A percentile compares a stretch with the other conserved stretches of the same genome.
Evolutionary conservation across 495 filamentous ascomycete species (phyloP).

Genomic region (Xylaria flabelliformis): DNA sequence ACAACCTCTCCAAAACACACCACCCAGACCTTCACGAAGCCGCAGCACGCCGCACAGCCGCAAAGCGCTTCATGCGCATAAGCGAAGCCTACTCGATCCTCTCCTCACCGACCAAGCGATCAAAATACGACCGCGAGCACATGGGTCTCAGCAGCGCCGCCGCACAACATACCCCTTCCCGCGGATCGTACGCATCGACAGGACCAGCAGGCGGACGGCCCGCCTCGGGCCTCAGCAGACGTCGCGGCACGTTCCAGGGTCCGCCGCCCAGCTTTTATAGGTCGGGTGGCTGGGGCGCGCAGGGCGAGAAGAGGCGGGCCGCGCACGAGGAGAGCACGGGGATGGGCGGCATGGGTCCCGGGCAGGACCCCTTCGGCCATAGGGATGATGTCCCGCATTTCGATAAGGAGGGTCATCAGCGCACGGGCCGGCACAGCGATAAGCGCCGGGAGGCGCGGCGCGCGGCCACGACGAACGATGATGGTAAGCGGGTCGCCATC

Average conservation of each 20-base stretch:
- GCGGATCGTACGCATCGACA: slow-evolving; percentile 59
- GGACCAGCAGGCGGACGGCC: slow-evolving; percentile 71
- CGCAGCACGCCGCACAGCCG: slow-evolving; percentile 66
- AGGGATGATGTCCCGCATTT: slow-evolving; percentile 73
- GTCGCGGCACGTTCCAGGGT: slow-evolving; percentile 76
- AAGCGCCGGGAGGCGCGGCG: slow-evolving; percentile 41
- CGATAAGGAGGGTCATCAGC: slow-evolving; percentile 66
- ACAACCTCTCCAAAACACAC: slow-evolving; percentile 86
- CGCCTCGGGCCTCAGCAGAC: slow-evolving; percentile 77
- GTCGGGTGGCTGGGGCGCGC: slow-evolving; percentile 72
- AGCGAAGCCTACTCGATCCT: slow-evolving; percentile 87
- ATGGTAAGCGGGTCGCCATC: slow-evolving; percentile 22
- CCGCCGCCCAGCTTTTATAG: slow-evolving; percentile 90
- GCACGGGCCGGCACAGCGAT: slow-evolving; percentile 56
- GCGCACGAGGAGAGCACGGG: slow-evolving; percentile 53
- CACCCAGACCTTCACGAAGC: slow-evolving; percentile 90
- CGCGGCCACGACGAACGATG: background rate
- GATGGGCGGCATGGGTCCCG: slow-evolving; percentile 56
- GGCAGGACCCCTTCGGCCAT: slow-evolving; percentile 57
- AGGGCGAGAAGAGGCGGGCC: slow-evolving; percentile 54
- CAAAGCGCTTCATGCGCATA: slow-evolving; percentile 81
- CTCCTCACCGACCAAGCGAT: slow-evolving; percentile 70
- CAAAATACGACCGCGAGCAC: slow-evolving; percentile 78
- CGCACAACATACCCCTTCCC: background rate
- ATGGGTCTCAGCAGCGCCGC: slow-evolving; percentile 43